Conservation (phyloP, 1,284 basidiomycete genomes). For the Fomitopsis palustris region DNA sequence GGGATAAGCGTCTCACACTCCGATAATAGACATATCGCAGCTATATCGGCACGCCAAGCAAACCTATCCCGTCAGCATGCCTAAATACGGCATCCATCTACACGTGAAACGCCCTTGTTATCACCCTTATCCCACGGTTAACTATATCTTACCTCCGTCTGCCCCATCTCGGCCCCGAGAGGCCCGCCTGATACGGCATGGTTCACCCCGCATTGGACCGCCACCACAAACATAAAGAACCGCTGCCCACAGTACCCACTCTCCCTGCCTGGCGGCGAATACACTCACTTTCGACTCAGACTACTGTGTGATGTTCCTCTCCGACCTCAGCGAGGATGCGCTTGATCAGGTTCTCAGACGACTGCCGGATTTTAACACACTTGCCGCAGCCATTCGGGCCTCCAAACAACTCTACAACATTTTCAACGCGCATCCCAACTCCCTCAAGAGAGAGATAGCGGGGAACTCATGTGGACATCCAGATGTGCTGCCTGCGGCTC, state of each 20-base stretch:
- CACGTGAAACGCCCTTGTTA: neutral
- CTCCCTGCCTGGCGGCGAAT: neutral
- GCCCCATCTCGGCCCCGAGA: neutral
- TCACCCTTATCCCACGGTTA: neutral
- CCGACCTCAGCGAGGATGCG: constrained; percentile 23
- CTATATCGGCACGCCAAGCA: constrained; percentile 1
- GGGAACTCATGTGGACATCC: constrained; percentile 30
- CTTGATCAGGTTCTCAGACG: constrained; percentile 29
- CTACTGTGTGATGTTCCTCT: constrained; percentile 7
- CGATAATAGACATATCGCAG: neutral
- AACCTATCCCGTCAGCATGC: neutral
- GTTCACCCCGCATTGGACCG: neutral
- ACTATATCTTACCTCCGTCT: neutral
- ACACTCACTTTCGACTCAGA: neutral
- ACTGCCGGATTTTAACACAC: constrained; percentile 25
- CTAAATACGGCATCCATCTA: neutral
- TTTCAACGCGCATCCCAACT: constrained; percentile 30
- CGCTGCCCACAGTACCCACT: neutral
- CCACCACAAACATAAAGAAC: neutral
- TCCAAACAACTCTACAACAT: constrained; percentile 31
- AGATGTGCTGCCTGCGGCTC: constrained; percentile 28
- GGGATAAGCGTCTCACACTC: neutral
- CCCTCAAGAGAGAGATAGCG: constrained; percentile 30
- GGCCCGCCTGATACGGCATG: neutral
- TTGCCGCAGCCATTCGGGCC: constrained; percentile 25